Evolutionary conservation across 2,329 filamentous ascomycete species (phyloP).

Genomic region (Teratosphaeria destructans): DNA sequence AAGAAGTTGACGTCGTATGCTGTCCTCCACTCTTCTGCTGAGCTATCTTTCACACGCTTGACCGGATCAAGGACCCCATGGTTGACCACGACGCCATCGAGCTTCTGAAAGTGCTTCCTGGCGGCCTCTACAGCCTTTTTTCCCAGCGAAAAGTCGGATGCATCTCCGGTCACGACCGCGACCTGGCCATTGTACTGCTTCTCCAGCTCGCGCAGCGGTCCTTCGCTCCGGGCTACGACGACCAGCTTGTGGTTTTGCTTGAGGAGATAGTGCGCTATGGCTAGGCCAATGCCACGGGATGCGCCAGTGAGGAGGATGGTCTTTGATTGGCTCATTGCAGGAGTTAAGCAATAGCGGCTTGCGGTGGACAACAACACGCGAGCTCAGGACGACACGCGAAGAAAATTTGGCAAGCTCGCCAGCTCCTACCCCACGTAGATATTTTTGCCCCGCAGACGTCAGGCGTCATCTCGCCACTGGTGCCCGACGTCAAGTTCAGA

Average conservation of each 20-base stretch:
- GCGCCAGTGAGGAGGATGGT: slow-evolving; percentile 50
- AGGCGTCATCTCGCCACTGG: background rate
- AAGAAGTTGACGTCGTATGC: slow-evolving; percentile 82
- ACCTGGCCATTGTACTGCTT: slow-evolving; percentile 44
- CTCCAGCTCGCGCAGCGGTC: slow-evolving; percentile 45
- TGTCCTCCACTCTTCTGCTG: slow-evolving; percentile 62
- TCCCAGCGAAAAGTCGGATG: slow-evolving; percentile 44
- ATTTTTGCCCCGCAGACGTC: slow-evolving; percentile 1
- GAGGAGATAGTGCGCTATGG: slow-evolving; percentile 51
- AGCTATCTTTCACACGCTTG: slow-evolving; percentile 55
- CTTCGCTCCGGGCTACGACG: slow-evolving; percentile 44
- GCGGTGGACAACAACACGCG: background rate
- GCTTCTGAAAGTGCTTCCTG: slow-evolving; percentile 48
- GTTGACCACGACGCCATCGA: slow-evolving; percentile 81
- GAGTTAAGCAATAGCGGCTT: background rate
- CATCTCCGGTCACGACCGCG: slow-evolving; percentile 47
- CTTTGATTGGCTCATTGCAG: slow-evolving; percentile 19
- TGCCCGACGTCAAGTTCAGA: too few species aligned
- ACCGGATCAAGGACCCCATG: slow-evolving; percentile 76
- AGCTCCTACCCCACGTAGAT: background rate
- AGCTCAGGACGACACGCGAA: background rate
- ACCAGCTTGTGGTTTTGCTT: slow-evolving; percentile 44
- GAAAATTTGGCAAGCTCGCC: background rate
- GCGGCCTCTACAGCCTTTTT: slow-evolving; percentile 56
- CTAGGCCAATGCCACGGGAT: slow-evolving; percentile 55